These are phyloP conservation scores for Clonostachys sp. DNA, from an alignment of 2,329 filamentous ascomycete species.

Conservation along the genomic window DNA sequence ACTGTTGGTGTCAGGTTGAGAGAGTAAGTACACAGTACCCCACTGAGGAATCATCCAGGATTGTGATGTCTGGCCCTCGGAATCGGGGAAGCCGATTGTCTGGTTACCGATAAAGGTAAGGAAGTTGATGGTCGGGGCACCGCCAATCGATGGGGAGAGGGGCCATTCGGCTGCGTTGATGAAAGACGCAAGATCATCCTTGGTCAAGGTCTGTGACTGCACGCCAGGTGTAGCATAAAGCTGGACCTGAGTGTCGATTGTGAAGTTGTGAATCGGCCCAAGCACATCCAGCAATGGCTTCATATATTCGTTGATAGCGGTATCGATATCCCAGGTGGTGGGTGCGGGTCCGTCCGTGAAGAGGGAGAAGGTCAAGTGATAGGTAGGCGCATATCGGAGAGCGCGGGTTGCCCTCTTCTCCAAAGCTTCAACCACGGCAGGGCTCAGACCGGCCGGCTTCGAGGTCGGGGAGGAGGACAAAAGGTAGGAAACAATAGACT, in stretches of 20 bases:
- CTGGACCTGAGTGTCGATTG: conserved; percentile 93
- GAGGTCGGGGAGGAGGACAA: conserved; percentile 52
- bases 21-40: conserved; percentile 67
- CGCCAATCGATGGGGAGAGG: conserved; percentile 86
- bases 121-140: conserved; percentile 93
- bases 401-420: conserved; percentile 75
- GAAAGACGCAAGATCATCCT: conserved; percentile 87
- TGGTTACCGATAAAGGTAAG: conserved; percentile 83
- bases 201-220: conserved; percentile 62
- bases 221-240: conserved; percentile 76
- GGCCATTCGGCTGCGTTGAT: conserved; percentile 99
- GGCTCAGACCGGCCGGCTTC: conserved; percentile 41
- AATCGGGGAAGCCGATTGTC: conserved; percentile 50
- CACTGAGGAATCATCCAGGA: conserved; percentile 95
- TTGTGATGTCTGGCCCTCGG: conserved; percentile 43
- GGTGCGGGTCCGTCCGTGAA: conserved; percentile 77
- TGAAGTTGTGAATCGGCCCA: conserved; percentile 85
- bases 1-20: conserved; percentile 29
- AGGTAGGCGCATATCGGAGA: conserved; percentile 87
- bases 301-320: conserved; percentile 76
- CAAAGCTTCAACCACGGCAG: conserved; percentile 50
- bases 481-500: conserved; percentile 75
- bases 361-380: conserved; percentile 92
- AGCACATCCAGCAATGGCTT: conserved; percentile 76
- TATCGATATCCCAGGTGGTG: conserved; percentile 87